A percentile compares a stretch with the other conserved stretches of the same genome.
Conservation (phyloP, 1,139 yeast genomes). For the Tardiomyces digboiensis region DNA sequence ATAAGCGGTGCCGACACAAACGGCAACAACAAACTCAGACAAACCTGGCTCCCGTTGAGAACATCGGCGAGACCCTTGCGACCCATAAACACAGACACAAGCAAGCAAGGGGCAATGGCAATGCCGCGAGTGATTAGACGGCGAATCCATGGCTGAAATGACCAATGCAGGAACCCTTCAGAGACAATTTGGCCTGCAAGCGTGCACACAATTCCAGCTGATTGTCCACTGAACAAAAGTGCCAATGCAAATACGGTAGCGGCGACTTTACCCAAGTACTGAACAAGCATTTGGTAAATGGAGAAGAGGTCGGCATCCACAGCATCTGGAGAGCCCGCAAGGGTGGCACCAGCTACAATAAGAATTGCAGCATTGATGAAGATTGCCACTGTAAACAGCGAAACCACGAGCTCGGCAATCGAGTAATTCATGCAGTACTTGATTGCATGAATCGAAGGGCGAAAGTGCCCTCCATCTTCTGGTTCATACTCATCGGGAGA, state of each 20-base stretch:
- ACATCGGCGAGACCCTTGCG: slow-evolving; percentile 77
- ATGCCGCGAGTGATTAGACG: slow-evolving; percentile 74
- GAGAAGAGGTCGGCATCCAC: slow-evolving; percentile 83
- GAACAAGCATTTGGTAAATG: slow-evolving; percentile 63
- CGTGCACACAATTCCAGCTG: slow-evolving; percentile 98
- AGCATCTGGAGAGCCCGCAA: slow-evolving; percentile 59
- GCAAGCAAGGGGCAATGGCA: slow-evolving; percentile 82
- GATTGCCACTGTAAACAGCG: slow-evolving; percentile 70
- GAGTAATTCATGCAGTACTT: slow-evolving; percentile 61
- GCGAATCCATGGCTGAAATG: slow-evolving; percentile 78
- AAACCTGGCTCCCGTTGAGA: slow-evolving; percentile 82
- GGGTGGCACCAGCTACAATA: slow-evolving; percentile 78
- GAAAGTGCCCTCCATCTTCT: slow-evolving; percentile 22
- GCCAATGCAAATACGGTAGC: slow-evolving; percentile 92
- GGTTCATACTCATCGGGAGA: slow-evolving; percentile 24
- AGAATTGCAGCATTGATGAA: slow-evolving; percentile 80
- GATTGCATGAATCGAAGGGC: slow-evolving; percentile 65
- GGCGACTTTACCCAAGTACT: slow-evolving; percentile 79
- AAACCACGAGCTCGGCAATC: slow-evolving; percentile 64
- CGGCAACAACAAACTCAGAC: slow-evolving; percentile 74
- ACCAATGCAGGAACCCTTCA: slow-evolving; percentile 87
- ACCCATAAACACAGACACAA: slow-evolving; percentile 71
- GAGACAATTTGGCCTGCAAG: slow-evolving; percentile 95
- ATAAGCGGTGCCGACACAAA: slow-evolving; percentile 86
- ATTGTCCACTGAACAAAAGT: slow-evolving; percentile 88